These are phyloP conservation scores for Acmispon strigosus DNA, from an alignment of 306 rosid species.

Conservation along the genomic window DNA sequence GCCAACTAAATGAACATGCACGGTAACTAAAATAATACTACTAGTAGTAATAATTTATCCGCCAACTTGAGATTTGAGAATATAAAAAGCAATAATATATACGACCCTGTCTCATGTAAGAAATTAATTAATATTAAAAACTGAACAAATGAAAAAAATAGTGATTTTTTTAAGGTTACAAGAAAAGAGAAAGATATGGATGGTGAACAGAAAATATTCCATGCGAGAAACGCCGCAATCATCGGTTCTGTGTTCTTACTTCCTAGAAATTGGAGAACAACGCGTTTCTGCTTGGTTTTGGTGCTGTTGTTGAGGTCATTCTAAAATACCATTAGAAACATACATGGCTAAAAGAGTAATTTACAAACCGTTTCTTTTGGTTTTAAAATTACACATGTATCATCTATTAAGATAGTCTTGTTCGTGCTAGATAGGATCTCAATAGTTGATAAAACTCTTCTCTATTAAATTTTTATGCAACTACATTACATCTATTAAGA, in stretches of 20 bases:
- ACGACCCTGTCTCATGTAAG: not conserved
- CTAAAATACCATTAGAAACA: no score
- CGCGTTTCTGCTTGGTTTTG: not conserved
- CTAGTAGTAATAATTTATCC: no score
- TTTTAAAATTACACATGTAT: no score
- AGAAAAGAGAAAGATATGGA: not conserved
- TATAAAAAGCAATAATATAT: not conserved
- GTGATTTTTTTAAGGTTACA: not conserved
- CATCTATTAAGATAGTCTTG: no score
- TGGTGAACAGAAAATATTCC: slow-evolving; percentile 5
- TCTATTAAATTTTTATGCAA: no score
- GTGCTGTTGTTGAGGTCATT: not conserved
- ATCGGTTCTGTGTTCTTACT: slow-evolving; percentile 15
- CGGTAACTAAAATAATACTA: not conserved
- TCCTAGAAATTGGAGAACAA: slow-evolving; percentile 2
- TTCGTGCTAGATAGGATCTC: no score
- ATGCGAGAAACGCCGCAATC: slow-evolving; percentile 32
- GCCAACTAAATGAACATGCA: not conserved
- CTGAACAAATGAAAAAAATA: not conserved
- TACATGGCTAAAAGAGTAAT: no score
- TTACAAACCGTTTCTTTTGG: no score
- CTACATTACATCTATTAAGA: no score
- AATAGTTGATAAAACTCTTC: no score
- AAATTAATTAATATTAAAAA: not conserved
- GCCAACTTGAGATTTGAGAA: not conserved